Base-by-base conservation (phyloP, 2,329 filamentous ascomycete genomes). In the Clonostachys sp. region DNA sequence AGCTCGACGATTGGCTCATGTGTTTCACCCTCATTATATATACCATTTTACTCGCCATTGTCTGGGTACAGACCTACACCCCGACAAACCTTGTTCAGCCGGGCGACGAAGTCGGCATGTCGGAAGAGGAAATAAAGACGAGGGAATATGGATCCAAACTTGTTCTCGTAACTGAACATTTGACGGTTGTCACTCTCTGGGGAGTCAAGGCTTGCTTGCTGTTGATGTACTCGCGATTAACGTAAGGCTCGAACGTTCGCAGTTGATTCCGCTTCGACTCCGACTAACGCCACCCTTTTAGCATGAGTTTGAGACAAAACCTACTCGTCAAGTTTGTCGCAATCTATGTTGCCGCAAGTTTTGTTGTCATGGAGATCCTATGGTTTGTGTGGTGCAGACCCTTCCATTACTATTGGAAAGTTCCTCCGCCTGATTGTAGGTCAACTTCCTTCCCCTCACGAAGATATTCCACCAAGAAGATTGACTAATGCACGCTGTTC, bases 111-210 rank as follows among this genome's bases (percentile, higher is more conserved):
- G 24, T 30, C 2, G 57, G 58, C 1, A 62, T 84, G 44, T 81
- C 78, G 0, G 67, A 73, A 1, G 54, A 65, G 3, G 67, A 64
- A 20, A 68, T 72, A 41, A 57, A 57, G 5, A 57, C 68, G n/a
- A 66, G 78, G 42, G 61, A 66, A 3, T 65, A 61, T 41, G 81
- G 81, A 16, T 81, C 78, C 44, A 84, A 84, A 65, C 71, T 81
- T 60, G 79, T 83, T 1, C 70, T 83, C 13, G 73, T 82, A 10
- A 77, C 78, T 0, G 81, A 84, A 50, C 71, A 83, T 54, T 71
- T 75, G 51, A 84, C 86, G 67, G 68, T 86, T 17, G 68, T 81
- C 41, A 71, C 75, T 0, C 73, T 77, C 14, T 83, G 76, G 73
- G 62, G 65, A 0, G 67, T 81, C 45, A 83, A 83, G 9, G 24